phyloP scores from a whole-genome alignment of 2,329 filamentous ascomycete species.

The Neophaeococcomyces aloes region DNA sequence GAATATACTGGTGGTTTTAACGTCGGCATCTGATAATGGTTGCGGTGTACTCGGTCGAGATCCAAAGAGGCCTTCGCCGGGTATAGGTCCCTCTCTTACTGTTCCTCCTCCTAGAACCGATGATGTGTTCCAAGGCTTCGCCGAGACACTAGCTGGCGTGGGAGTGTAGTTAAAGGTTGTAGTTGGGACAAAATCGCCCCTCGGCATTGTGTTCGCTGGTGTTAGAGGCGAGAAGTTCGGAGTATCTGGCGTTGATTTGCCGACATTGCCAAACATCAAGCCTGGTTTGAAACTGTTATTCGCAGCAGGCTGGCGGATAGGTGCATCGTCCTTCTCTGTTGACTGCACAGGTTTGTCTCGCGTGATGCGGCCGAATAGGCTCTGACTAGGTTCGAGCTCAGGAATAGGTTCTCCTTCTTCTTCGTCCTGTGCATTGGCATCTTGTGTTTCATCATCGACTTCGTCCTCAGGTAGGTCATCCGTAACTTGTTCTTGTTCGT shows the following conservation, averaged over 20 bases:
- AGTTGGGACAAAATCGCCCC: slow-evolving; percentile 16
- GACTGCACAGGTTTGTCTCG: slow-evolving; percentile 6
- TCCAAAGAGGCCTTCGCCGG: slow-evolving; percentile 25
- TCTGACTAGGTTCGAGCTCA: slow-evolving; percentile 13
- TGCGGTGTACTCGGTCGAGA: slow-evolving; percentile 21
- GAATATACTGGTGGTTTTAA: slow-evolving; percentile 5
- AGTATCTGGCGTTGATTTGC: slow-evolving; percentile 17
- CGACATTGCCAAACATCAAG: slow-evolving; percentile 31
- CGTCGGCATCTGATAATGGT: slow-evolving; percentile 11
- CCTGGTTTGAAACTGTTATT: slow-evolving; percentile 24
- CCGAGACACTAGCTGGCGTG: slow-evolving; percentile 9
- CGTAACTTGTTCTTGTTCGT: slow-evolving; percentile 7
- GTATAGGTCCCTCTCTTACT: slow-evolving; percentile 16
- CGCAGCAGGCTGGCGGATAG: slow-evolving; percentile 24
- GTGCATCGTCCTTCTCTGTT: slow-evolving; percentile 10
- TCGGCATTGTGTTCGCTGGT: slow-evolving; percentile 10
- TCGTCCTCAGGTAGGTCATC: slow-evolving; percentile 14
- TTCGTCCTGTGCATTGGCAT: slow-evolving; percentile 16
- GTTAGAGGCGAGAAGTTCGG: slow-evolving; percentile 17
- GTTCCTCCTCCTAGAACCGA: slow-evolving; percentile 17
- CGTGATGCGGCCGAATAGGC: slow-evolving; percentile 20
- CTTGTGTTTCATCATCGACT: slow-evolving; percentile 9
- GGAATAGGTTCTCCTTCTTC: slow-evolving; percentile 10
- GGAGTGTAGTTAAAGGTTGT: slow-evolving; percentile 19
- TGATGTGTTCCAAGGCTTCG: slow-evolving; percentile 11